Percentiles rank a stretch among this genome's conserved stretches.
phyloP scores from a whole-genome alignment of 495 filamentous ascomycete species.

The Aspergillus sclerotiicarbonarius region DNA sequence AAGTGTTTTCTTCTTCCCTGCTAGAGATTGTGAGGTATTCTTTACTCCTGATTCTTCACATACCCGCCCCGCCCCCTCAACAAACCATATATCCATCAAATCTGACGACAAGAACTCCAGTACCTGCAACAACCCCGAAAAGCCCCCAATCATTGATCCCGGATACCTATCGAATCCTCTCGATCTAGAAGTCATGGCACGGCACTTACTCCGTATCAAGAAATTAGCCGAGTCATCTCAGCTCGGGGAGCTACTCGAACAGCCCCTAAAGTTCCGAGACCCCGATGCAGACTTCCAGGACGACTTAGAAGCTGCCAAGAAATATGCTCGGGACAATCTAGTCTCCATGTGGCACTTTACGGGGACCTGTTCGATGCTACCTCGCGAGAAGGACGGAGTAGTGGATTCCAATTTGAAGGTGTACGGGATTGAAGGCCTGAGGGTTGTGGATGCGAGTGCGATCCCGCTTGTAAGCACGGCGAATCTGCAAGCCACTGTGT shows the following conservation, averaged over 20 bases:
- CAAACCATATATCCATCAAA: slow-evolving; percentile 9
- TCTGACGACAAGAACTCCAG: slow-evolving; percentile 5
- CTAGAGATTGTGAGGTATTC: slow-evolving; percentile 4
- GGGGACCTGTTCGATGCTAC: slow-evolving; percentile 8
- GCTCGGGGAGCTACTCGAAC: slow-evolving; percentile 8
- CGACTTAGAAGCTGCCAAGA: slow-evolving; percentile 8
- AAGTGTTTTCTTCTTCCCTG: slow-evolving; percentile 4
- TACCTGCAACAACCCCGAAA: slow-evolving; percentile 6
- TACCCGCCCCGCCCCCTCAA: not conserved
- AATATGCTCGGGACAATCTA: slow-evolving; percentile 7
- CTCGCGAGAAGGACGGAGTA: slow-evolving; percentile 7
- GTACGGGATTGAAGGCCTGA: not conserved
- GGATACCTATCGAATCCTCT: slow-evolving; percentile 9
- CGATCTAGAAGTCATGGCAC: slow-evolving; percentile 9
- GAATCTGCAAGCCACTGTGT: slow-evolving; percentile 1
- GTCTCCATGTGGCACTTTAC: slow-evolving; percentile 9
- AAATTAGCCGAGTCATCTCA: slow-evolving; percentile 7
- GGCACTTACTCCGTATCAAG: slow-evolving; percentile 6
- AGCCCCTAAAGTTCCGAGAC: slow-evolving; percentile 9
- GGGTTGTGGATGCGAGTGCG: slow-evolving; percentile 1
- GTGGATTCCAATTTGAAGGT: slow-evolving; percentile 5
- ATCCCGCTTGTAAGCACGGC: slow-evolving; percentile 1
- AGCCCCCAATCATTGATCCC: slow-evolving; percentile 7
- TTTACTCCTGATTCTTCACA: slow-evolving; percentile 9
- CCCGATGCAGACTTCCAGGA: slow-evolving; percentile 7